phyloP scores from a whole-genome alignment of 2,329 filamentous ascomycete species.

The Davidsoniella neocaledoniae region DNA sequence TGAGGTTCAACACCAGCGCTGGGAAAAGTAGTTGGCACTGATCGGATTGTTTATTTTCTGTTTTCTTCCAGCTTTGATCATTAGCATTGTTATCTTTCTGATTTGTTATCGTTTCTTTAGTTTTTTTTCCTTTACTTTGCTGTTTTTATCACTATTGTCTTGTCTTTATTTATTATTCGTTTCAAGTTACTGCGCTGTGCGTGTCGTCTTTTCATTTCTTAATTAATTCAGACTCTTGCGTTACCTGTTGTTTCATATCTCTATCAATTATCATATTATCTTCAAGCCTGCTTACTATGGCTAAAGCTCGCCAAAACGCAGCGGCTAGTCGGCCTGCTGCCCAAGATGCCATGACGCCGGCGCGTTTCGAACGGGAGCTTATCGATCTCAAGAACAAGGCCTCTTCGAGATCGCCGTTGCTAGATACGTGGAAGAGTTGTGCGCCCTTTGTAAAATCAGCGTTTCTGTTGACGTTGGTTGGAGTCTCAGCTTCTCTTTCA shows the following conservation, averaged over 20 bases:
- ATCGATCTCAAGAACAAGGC: slow-evolving; percentile 31
- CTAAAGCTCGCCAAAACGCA: no score
- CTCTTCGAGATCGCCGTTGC: slow-evolving; percentile 19
- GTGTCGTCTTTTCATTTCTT: no score
- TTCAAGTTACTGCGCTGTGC: background rate
- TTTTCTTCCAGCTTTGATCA: background rate
- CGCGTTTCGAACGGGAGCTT: slow-evolving; percentile 38
- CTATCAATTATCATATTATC: background rate
- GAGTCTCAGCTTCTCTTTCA: slow-evolving; percentile 51
- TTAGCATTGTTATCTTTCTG: background rate
- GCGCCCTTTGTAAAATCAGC: slow-evolving; percentile 22
- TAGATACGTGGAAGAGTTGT: slow-evolving; percentile 19
- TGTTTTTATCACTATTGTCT: background rate
- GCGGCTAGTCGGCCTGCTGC: background rate
- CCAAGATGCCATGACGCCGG: slow-evolving; percentile 27
- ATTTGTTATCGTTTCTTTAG: background rate
- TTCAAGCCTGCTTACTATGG: background rate
- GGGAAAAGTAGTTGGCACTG: background rate
- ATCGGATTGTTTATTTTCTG: background rate
- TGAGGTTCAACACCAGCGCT: no score
- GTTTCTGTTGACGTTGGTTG: slow-evolving; percentile 33
- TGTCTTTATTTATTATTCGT: background rate
- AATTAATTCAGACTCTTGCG: no score
- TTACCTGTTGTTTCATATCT: background rate
- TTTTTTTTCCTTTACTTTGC: background rate